Percentiles rank a stretch among this genome's conserved stretches.
These are phyloP conservation scores for Fistulina hepatica DNA, from an alignment of 1,284 basidiomycete genomes.

Conservation along the genomic window DNA sequence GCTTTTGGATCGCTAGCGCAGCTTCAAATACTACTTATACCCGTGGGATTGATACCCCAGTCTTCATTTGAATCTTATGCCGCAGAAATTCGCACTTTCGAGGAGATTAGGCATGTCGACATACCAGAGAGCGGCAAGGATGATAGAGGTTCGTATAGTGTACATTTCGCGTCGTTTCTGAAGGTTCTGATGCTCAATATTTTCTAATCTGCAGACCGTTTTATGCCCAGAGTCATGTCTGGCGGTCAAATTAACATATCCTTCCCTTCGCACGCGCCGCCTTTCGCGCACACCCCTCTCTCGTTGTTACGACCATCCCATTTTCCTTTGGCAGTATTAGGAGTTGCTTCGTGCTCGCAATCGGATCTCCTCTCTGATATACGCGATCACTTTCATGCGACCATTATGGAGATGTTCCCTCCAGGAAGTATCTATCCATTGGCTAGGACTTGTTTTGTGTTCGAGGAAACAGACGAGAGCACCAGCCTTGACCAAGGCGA, in stretches of 20 bases:
- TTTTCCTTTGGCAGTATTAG: slow-evolving; percentile 72
- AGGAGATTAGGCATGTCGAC: slow-evolving; percentile 63
- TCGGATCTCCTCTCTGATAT: slow-evolving; percentile 47
- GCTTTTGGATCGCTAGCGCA: slow-evolving; percentile 72
- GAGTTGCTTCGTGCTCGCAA: slow-evolving; percentile 57
- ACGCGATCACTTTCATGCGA: slow-evolving; percentile 53
- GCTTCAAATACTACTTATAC: slow-evolving; percentile 65
- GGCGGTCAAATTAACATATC: slow-evolving; percentile 64
- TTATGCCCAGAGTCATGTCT: slow-evolving; percentile 70
- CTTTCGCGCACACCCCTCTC: slow-evolving; percentile 43
- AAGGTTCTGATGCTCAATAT: slow-evolving; percentile 8
- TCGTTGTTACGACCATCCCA: slow-evolving; percentile 66
- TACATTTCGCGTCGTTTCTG: no score
- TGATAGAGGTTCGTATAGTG: slow-evolving; percentile 49
- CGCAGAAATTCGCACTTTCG: slow-evolving; percentile 57
- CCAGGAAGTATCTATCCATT: slow-evolving; percentile 62
- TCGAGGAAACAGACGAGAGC: slow-evolving; percentile 57
- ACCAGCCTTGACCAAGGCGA: slow-evolving; percentile 47
- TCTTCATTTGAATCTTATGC: slow-evolving; percentile 59
- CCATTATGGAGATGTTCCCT: slow-evolving; percentile 53
- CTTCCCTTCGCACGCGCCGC: slow-evolving; percentile 60
- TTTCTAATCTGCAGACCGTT: slow-evolving; percentile 43
- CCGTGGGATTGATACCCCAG: slow-evolving; percentile 60
- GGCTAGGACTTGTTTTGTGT: slow-evolving; percentile 67
- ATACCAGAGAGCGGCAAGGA: slow-evolving; percentile 70